These are phyloP conservation scores for Helenozyma rhizophorensis DNA, from an alignment of 805 yeast species.

Conservation along the genomic window DNA sequence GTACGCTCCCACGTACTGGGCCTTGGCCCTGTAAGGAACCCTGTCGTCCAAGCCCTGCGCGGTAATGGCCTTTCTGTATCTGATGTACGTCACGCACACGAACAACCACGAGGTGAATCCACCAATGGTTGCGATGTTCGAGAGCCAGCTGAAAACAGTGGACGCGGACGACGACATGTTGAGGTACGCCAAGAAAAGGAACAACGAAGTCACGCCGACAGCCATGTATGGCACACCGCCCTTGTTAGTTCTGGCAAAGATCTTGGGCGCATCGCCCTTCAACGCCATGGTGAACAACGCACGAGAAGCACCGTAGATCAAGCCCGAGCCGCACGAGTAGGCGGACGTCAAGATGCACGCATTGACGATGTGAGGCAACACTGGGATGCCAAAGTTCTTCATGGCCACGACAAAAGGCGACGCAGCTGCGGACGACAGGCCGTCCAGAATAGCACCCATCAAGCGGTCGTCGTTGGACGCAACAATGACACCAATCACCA, in stretches of 20 bases:
- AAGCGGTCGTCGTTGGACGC: constrained; percentile 1
- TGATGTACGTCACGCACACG: constrained; percentile 1
- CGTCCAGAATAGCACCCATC: not conserved
- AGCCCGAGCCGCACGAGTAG: constrained; percentile 28
- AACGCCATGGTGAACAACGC: constrained; percentile 49
- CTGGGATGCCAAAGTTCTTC: constrained; percentile 1
- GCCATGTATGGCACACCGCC: constrained; percentile 1
- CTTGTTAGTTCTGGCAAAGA: constrained; percentile 19
- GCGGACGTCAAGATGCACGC: constrained; percentile 4
- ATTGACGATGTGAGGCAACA: constrained; percentile 4
- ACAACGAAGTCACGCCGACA: not conserved
- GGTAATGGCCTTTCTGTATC: constrained; percentile 1
- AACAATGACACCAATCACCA: constrained; percentile 13
- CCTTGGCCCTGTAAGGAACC: constrained; percentile 1
- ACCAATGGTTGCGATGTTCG: constrained; percentile 4
- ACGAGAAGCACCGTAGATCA: constrained; percentile 65
- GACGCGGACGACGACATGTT: constrained; percentile 3
- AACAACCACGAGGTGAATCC: constrained; percentile 3
- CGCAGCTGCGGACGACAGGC: not conserved
- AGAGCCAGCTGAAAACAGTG: constrained; percentile 7
- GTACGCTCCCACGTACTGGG: not conserved
- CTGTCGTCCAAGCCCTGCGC: constrained; percentile 2
- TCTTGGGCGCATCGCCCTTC: constrained; percentile 53
- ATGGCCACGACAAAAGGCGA: constrained; percentile 4
- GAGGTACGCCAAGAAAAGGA: constrained; percentile 2